phyloP scores from a whole-genome alignment of 768 basidiomycete species.

The Boletus coccyginus region DNA sequence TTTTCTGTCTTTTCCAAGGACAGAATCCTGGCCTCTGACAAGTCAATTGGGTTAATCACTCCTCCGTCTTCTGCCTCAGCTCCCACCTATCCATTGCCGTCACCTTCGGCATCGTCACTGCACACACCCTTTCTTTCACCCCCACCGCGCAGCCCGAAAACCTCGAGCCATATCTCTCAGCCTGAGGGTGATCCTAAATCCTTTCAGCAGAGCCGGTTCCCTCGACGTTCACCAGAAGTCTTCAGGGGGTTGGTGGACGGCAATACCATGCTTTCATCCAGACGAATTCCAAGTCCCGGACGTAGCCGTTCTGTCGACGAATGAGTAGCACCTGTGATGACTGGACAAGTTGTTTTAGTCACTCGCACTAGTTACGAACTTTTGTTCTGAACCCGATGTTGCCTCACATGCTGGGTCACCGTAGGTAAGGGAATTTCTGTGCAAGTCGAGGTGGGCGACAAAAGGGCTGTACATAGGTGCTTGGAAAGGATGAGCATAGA shows the following conservation, averaged over 20 bases:
- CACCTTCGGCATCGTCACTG: constrained; percentile 26
- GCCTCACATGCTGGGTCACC: neutral
- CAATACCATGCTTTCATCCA: constrained; percentile 21
- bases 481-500: neutral
- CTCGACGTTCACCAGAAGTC: constrained; percentile 31
- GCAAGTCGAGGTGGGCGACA: neutral
- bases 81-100: constrained; percentile 21
- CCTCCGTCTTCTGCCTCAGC: constrained; percentile 41
- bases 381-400: constrained; percentile 1
- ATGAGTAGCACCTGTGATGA: neutral
- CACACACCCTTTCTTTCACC: constrained; percentile 24
- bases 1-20: constrained; percentile 44
- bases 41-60: constrained; percentile 69
- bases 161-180: constrained; percentile 23
- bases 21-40: constrained; percentile 43
- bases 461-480: neutral
- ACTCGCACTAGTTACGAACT: neutral
- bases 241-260: constrained; percentile 10
- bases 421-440: neutral
- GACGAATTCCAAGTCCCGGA: constrained; percentile 13
- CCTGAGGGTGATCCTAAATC: constrained; percentile 31
- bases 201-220: constrained; percentile 38
- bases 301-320: constrained; percentile 9
- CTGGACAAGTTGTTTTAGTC: neutral
- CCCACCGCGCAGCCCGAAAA: constrained; percentile 26